Evolutionary conservation across 1,284 basidiomycete species (phyloP).

Genomic region (Tilletia indica): DNA sequence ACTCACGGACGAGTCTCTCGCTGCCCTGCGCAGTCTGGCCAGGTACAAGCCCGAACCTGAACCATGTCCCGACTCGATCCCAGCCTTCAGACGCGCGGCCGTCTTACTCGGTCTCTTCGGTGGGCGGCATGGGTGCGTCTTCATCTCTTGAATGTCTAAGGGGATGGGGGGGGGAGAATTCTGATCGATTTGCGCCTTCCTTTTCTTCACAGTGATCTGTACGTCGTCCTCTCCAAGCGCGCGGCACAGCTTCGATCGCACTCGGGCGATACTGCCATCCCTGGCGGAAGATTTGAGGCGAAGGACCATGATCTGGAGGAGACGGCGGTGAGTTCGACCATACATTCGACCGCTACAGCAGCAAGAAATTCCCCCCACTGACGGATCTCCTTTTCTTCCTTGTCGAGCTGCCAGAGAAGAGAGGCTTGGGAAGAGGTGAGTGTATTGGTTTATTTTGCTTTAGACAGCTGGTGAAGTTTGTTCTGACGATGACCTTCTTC

Average conservation of each 20-base stretch:
- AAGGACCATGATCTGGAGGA: slow-evolving; percentile 42
- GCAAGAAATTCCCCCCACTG: neutral
- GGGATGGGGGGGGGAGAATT: neutral
- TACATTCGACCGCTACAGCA: no score
- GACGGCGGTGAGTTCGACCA: slow-evolving; percentile 35
- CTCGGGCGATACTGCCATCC: slow-evolving; percentile 51
- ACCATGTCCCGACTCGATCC: slow-evolving; percentile 38
- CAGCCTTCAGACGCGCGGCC: slow-evolving; percentile 49
- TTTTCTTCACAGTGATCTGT: slow-evolving; percentile 31
- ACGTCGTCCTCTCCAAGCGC: slow-evolving; percentile 47
- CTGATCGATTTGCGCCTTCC: neutral
- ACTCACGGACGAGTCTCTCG: slow-evolving; percentile 28
- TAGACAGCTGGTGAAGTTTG: no score
- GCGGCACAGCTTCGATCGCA: slow-evolving; percentile 37
- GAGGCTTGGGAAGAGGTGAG: slow-evolving; percentile 32
- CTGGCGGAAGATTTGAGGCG: slow-evolving; percentile 48
- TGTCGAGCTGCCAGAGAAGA: slow-evolving; percentile 18
- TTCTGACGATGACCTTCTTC: no score
- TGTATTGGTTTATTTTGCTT: neutral
- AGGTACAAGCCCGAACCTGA: slow-evolving; percentile 31
- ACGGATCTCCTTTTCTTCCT: neutral
- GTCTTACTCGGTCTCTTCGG: slow-evolving; percentile 46
- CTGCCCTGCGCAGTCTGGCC: slow-evolving; percentile 32
- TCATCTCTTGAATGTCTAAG: neutral
- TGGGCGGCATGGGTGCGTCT: slow-evolving; percentile 35